A percentile compares a stretch with the other conserved stretches of the same genome.
Evolutionary conservation across 176 grass and related monocot genomes (phyloP).

Genomic region (Thinopyrum elongatum): DNA sequence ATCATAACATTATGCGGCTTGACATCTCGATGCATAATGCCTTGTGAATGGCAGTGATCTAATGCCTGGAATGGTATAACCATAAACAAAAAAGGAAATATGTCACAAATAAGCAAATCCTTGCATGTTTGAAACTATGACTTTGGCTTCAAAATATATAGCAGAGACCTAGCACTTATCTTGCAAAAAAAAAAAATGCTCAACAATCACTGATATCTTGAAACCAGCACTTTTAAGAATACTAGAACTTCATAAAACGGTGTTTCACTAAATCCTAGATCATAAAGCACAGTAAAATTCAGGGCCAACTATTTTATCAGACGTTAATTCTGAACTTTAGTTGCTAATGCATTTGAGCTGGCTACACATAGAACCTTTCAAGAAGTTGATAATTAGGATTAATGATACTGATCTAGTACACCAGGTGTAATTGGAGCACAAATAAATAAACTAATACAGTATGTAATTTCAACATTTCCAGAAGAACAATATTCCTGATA

Average conservation of each 20-base stretch:
- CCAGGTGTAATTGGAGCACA: neutral
- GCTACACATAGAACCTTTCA: slow-evolving; percentile 4
- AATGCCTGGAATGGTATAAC: slow-evolving; percentile 48
- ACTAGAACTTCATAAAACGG: neutral
- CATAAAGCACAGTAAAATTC: neutral
- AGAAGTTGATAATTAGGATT: neutral
- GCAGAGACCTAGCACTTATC: neutral
- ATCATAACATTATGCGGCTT: slow-evolving; percentile 99
- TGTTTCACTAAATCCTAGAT: slow-evolving; percentile 18
- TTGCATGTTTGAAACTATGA: neutral
- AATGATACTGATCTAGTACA: neutral
- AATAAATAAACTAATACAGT: neutral
- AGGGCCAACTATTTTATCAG: neutral
- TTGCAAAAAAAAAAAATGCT: neutral
- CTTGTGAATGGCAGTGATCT: slow-evolving; percentile 93
- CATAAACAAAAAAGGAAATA: slow-evolving; percentile 26
- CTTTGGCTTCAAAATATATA: neutral
- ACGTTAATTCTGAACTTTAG: neutral
- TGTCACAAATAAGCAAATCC: neutral
- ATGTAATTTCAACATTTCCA: slow-evolving; percentile 14
- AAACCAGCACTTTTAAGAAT: neutral
- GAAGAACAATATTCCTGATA: neutral
- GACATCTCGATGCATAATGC: slow-evolving; percentile 99
- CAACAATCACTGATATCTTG: neutral
- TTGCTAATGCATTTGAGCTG: neutral